Base-by-base conservation (phyloP, 257 asterid species). In the Jasminum sambac region DNA sequence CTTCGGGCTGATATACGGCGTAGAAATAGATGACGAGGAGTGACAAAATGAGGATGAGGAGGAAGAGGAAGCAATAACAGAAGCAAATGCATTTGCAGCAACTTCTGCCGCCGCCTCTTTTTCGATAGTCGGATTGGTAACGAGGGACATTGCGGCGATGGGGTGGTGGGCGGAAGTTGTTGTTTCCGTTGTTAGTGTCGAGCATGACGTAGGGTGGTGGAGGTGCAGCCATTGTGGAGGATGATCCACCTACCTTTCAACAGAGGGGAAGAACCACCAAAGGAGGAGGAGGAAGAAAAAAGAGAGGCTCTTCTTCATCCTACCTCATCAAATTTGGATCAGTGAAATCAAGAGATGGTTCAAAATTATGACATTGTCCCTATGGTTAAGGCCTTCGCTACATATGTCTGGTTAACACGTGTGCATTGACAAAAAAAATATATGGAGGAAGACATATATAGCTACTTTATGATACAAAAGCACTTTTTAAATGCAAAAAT, bases 81-180 rank as follows among this genome's bases (percentile, higher is more conserved):
- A 89, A 79, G 64, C 88, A 84, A 0, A 87, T 71, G 83, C 82
- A 84, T 26, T 84, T 75, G 12, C 75, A 71, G 63, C 77, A 76
- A n/a, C 50, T 26, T 0, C 36, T 8, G 0, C 38, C 62, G 10
- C 66, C 4, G 17, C 74, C 50, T 0, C 36, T 68, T n/a, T 61
- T 64, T 11, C 46, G 65, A 41, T 63, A 19, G 36, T 67, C 64
- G 34, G 73, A 13, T 5, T 79, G 60, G 82, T 86, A 84, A 5
- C 75, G 75, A n/a, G 89, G 85, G 48, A 70, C 64, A 26, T 80
- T 82, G 17, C 76, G 74, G 6, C 60, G 82, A 66, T 82, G 62
- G 5, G 85, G 69, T 2, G 80, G 74, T 9, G 75, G 80, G 19
- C 34, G 77, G 42, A 41, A 66, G 50, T 13, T 7, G 63, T 17